Conservation (phyloP, 2,329 filamentous ascomycete genomes). For the Neoascochyta sp. region DNA sequence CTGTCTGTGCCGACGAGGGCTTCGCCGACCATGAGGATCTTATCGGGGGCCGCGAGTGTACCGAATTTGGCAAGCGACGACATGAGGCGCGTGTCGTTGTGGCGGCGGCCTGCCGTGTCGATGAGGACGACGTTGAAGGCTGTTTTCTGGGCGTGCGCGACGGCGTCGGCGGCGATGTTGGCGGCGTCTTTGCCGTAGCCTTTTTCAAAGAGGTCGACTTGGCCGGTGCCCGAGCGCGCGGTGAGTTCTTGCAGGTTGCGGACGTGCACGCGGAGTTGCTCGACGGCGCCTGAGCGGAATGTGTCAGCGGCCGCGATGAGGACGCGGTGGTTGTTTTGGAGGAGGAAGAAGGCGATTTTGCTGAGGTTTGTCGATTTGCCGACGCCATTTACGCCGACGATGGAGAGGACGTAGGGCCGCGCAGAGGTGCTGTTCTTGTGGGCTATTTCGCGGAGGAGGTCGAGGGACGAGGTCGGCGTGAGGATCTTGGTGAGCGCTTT, state of each 20-base stretch:
- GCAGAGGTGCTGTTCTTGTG: conserved; percentile 59
- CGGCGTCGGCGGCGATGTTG: conserved; percentile 89
- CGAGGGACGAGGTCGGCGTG: conserved; percentile 89
- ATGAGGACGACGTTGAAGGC: conserved; percentile 92
- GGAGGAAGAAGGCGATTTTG: conserved; percentile 96
- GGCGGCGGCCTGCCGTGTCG: conserved; percentile 88
- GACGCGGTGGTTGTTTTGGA: conserved; percentile 96
- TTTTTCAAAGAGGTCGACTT: conserved; percentile 91
- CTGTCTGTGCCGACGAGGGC: conserved; percentile 93
- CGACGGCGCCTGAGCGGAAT: conserved; percentile 93
- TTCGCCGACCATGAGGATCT: conserved; percentile 95
- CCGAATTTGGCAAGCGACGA: conserved; percentile 95
- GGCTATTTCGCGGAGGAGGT: conserved; percentile 90
- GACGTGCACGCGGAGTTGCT: conserved; percentile 93
- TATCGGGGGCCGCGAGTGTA: conserved; percentile 92
- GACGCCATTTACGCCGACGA: conserved; percentile 96
- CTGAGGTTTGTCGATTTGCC: conserved; percentile 97
- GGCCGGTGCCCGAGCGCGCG: conserved; percentile 70
- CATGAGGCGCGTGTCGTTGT: conserved; percentile 96
- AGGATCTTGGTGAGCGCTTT: conserved; percentile 91
- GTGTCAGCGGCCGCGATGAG: conserved; percentile 94
- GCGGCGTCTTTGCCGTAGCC: conserved; percentile 98
- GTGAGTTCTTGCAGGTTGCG: conserved; percentile 88
- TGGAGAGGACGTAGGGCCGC: conserved; percentile 94
- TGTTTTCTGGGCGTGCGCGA: conserved; percentile 70